A percentile compares a stretch with the other conserved stretches of the same genome.
Evolutionary conservation across 345 rosid genomes (phyloP).

Genomic region (Streptanthus diversifolius): DNA sequence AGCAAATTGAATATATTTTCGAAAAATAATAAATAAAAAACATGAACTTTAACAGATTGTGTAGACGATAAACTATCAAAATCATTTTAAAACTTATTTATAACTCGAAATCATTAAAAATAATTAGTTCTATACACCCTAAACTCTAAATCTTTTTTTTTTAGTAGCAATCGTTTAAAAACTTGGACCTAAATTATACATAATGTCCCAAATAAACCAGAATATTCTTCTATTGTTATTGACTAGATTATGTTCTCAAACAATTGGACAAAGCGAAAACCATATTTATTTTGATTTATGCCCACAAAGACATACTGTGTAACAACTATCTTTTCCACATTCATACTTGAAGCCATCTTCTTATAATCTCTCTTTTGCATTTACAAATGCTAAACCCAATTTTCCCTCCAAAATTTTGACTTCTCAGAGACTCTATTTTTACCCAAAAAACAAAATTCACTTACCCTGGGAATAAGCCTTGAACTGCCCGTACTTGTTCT

Average conservation of each 20-base stretch:
- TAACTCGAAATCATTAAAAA: too few species aligned
- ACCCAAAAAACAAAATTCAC: background rate
- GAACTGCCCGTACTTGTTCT: constrained; percentile 34
- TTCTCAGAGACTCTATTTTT: background rate
- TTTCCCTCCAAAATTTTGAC: constrained; percentile 14
- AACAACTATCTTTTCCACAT: background rate
- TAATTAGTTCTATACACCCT: too few species aligned
- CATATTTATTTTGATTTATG: background rate
- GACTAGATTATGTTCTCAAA: background rate
- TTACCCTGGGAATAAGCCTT: constrained; percentile 32
- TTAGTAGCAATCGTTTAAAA: background rate
- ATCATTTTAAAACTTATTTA: too few species aligned
- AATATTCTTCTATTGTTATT: background rate
- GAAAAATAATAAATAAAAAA: too few species aligned
- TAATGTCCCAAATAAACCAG: background rate
- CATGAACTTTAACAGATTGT: too few species aligned
- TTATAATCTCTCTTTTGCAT: constrained; percentile 26
- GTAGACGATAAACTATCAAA: too few species aligned
- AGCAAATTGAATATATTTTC: too few species aligned
- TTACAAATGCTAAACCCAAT: constrained; percentile 31
- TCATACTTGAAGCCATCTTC: background rate
- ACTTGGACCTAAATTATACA: background rate
- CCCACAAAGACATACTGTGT: background rate
- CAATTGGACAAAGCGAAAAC: background rate
- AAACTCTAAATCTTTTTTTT: too few species aligned